These are phyloP conservation scores for Lachancea kluyveri DNA, from an alignment of 805 yeast genomes.

Conservation along the genomic window DNA sequence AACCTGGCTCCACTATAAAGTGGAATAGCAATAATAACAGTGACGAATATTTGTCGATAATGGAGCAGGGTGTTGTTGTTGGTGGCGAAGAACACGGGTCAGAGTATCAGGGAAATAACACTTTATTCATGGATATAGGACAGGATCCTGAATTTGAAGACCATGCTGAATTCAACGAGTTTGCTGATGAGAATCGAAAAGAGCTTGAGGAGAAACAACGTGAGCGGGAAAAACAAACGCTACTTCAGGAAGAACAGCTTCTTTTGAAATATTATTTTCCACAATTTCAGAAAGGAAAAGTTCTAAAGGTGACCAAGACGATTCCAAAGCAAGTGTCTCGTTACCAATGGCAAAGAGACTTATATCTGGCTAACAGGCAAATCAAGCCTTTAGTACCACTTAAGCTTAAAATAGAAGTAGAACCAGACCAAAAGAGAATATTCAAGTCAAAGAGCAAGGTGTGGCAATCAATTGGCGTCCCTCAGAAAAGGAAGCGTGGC, in stretches of 20 bases:
- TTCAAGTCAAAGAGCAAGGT: conserved; percentile 31
- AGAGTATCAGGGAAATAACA: conserved; percentile 24
- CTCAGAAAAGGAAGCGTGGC: conserved; percentile 12
- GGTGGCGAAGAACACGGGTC: conserved; percentile 26
- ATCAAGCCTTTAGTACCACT: conserved; percentile 41
- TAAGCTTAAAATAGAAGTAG: conserved; percentile 46
- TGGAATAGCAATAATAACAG: conserved; percentile 11
- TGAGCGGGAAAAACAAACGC: conserved; percentile 12
- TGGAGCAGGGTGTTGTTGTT: conserved; percentile 29
- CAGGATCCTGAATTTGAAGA: conserved; percentile 7
- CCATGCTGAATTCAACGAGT: conserved; percentile 9
- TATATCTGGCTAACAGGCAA: conserved; percentile 26
- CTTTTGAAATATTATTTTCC: conserved; percentile 49
- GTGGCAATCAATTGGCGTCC: conserved; percentile 7
- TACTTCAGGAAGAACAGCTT: conserved; percentile 28
- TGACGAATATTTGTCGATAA: conserved; percentile 21
- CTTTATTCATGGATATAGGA: conserved; percentile 23
- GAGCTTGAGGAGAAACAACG: conserved; percentile 11
- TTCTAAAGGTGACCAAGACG: conserved; percentile 49
- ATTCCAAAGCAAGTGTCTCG: conserved; percentile 43
- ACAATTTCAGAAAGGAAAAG: conserved; percentile 41
- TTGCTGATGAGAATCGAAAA: conserved; percentile 12
- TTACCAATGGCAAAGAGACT: conserved; percentile 39
- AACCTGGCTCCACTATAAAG: conserved; percentile 13
- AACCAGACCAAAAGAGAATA: conserved; percentile 43